Evolutionary conservation across 1,139 yeast species (phyloP).

Genomic region (Lodderomyces metapsilosis): DNA sequence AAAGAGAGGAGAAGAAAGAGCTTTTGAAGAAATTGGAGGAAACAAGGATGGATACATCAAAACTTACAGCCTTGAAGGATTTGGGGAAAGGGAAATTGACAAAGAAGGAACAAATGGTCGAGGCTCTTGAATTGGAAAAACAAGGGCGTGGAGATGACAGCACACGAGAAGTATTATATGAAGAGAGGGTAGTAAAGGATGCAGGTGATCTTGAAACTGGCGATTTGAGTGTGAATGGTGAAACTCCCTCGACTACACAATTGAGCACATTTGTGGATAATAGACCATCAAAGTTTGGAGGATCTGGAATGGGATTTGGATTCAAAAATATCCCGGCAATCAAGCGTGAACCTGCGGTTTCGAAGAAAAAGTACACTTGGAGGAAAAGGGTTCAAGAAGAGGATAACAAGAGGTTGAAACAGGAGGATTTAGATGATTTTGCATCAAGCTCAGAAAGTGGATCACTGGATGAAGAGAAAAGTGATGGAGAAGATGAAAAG

Average conservation of each 20-base stretch:
- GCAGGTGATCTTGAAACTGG: no score
- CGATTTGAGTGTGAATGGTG: no score
- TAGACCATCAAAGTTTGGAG: constrained; percentile 65
- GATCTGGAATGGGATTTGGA: constrained; percentile 65
- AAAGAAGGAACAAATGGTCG: constrained; percentile 64
- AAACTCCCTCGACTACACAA: constrained; percentile 7
- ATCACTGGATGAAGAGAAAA: constrained; percentile 18
- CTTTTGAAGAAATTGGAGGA: constrained; percentile 69
- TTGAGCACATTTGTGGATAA: constrained; percentile 67
- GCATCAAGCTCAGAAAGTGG: constrained; percentile 22
- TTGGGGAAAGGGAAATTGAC: constrained; percentile 80
- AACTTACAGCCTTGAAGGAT: constrained; percentile 68
- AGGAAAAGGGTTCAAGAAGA: constrained; percentile 37
- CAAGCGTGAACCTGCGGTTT: constrained; percentile 14
- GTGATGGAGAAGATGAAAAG: constrained; percentile 16
- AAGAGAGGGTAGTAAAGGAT: constrained; percentile 60
- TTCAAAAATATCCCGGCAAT: constrained; percentile 56
- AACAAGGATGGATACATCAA: constrained; percentile 70
- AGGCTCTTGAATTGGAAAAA: constrained; percentile 71
- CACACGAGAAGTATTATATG: constrained; percentile 65
- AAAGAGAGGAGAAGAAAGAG: constrained; percentile 82
- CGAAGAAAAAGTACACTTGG: constrained; percentile 47
- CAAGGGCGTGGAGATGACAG: constrained; percentile 70
- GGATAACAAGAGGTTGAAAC: constrained; percentile 31
- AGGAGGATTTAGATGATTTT: constrained; percentile 44